Base-by-base conservation (phyloP, 1,284 basidiomycete species). In the Fomitopsis schrenkii region DNA sequence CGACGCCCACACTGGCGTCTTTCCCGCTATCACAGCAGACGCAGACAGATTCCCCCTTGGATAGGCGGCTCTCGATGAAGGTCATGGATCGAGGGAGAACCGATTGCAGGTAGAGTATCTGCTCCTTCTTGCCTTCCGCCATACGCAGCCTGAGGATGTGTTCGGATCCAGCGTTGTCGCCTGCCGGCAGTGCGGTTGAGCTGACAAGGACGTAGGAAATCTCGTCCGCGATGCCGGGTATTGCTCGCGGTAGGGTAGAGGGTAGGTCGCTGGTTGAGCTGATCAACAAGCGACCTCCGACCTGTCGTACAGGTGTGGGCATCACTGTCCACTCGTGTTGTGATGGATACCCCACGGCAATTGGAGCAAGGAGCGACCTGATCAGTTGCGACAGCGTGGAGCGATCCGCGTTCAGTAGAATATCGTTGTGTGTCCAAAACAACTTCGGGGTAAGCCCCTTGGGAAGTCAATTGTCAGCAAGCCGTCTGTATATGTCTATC, bases 371-470 rank as follows among this genome's bases (percentile, higher is more conserved):
- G 7, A 93, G 66, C 0, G 68, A 67, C 1, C 70, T 69, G 12
- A 94, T 78, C 1, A 87, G 60, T 5, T 68, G 68, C 8, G 80
- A 76, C 7, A 93, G 76, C 0, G 80, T 77, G 0, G 73, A 68
- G n/a, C 88, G 78, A 5, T 69, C 64, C 7, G 75, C 73, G 0
- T 68, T 52, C 14, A 94, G 73, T n/a, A 95, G 76, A 14, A 67
- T 63, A 0, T 76, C 67, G 26, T 76, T 76, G 67, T 91, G 74
- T 38, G 68, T 66, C 94, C 94, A 96, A 70, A 90, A 95, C 12
- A 88, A 62, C 9, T 75, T 68, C 0, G 94, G 91, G 0, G 87
- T 90, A 59, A 95, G 75, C 1, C 91, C 92, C 82, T 89, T 28
- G 5, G 17, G 2, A 17, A 28, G 30, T 2, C 10, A 14, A 30